phyloP scores from a whole-genome alignment of 1,284 basidiomycete genomes.

The Fomitopsis betulina region DNA sequence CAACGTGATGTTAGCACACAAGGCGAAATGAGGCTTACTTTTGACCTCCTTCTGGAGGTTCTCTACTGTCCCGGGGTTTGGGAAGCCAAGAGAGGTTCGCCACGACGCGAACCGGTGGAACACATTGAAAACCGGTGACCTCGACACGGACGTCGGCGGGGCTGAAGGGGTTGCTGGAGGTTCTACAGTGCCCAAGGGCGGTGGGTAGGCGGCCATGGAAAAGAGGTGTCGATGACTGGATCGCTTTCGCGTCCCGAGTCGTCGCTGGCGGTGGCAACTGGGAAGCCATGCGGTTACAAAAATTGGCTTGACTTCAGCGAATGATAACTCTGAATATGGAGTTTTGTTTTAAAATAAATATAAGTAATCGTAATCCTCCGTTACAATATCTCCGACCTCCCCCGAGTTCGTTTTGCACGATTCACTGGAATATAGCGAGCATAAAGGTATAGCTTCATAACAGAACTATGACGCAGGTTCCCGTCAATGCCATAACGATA shows the following conservation, averaged over 20 bases:
- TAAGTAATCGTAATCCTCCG: not conserved
- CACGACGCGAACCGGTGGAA: conserved; percentile 75
- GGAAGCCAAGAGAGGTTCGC: conserved; percentile 75
- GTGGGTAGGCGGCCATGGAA: conserved; percentile 19
- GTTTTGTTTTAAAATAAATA: too few species aligned
- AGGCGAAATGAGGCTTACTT: conserved; percentile 38
- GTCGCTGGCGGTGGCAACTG: not conserved
- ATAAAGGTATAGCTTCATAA: too few species aligned
- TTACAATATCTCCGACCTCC: too few species aligned
- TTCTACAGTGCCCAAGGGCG: conserved; percentile 15
- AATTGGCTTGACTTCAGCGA: not conserved
- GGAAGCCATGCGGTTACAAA: not conserved
- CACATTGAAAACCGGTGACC: conserved; percentile 52
- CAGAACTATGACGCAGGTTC: too few species aligned
- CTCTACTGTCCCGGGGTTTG: conserved; percentile 88
- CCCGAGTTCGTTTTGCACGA: too few species aligned
- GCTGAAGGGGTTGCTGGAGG: conserved; percentile 9
- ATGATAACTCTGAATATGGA: not conserved
- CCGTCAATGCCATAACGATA: too few species aligned
- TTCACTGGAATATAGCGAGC: too few species aligned
- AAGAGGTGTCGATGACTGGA: conserved; percentile 15
- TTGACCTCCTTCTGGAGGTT: conserved; percentile 89
- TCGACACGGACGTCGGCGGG: conserved; percentile 13
- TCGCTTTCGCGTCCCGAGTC: not conserved
- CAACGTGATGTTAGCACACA: not conserved